Evolutionary conservation across 2,329 filamentous ascomycete species (phyloP).

Genomic region (Pseudogymnoascus destructans): DNA sequence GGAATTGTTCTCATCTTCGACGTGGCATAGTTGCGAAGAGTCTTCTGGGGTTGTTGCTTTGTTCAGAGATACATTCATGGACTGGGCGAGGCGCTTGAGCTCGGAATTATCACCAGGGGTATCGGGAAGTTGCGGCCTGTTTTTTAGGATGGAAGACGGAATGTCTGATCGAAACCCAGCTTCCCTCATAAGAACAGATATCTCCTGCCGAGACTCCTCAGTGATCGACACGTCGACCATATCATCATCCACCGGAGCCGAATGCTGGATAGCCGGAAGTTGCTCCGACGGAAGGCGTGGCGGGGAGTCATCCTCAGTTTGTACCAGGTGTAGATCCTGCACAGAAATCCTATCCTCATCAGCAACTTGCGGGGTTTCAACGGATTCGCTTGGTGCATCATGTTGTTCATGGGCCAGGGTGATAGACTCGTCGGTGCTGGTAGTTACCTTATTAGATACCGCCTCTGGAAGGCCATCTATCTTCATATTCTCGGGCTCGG

Average conservation of each 20-base stretch:
- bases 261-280: slow-evolving; percentile 11
- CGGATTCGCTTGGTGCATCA: slow-evolving; percentile 8
- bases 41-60: background rate
- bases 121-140: slow-evolving; percentile 14
- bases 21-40: background rate
- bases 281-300: slow-evolving; percentile 14
- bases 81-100: slow-evolving; percentile 18
- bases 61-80: slow-evolving; percentile 16
- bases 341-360: slow-evolving; percentile 13
- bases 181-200: slow-evolving; percentile 34
- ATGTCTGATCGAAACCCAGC: slow-evolving; percentile 35
- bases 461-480: slow-evolving; percentile 9
- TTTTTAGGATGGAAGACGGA: slow-evolving; percentile 27
- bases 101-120: slow-evolving; percentile 18
- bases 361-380: slow-evolving; percentile 10
- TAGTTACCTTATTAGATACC: slow-evolving; percentile 3
- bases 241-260: slow-evolving; percentile 25
- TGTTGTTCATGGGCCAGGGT: slow-evolving; percentile 12
- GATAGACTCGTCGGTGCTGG: slow-evolving; percentile 10
- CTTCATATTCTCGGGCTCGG: slow-evolving; percentile 26
- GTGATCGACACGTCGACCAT: slow-evolving; percentile 17
- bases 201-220: slow-evolving; percentile 26
- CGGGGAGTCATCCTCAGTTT: slow-evolving; percentile 10
- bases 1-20: slow-evolving; percentile 12
- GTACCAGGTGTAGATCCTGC: slow-evolving; percentile 12